These are phyloP conservation scores for Mycena haematopus DNA, from an alignment of 768 basidiomycete genomes.

Conservation along the genomic window DNA sequence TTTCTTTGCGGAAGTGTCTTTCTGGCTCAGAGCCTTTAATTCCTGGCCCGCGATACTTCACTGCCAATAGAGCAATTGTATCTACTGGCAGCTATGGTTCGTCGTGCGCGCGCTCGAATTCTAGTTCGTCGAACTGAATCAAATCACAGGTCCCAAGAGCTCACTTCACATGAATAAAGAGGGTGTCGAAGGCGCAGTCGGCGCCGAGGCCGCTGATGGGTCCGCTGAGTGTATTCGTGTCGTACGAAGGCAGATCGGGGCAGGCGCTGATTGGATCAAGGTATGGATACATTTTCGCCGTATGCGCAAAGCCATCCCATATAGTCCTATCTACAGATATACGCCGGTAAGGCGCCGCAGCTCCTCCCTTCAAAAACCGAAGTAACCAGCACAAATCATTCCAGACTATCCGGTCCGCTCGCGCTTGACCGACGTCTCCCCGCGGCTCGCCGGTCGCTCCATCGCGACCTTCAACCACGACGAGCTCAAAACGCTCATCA, in stretches of 20 bases:
- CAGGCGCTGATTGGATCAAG: constrained; percentile 75
- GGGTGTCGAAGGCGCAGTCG: constrained; percentile 61
- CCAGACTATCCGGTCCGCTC: constrained; percentile 63
- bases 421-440: constrained; percentile 49
- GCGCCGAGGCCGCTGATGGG: constrained; percentile 67
- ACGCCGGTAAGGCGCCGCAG: constrained; percentile 40
- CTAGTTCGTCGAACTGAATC: constrained; percentile 3
- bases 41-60: constrained; percentile 69
- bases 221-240: constrained; percentile 59
- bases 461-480: constrained; percentile 50
- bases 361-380: not conserved
- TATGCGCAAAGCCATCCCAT: constrained; percentile 10
- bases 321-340: constrained; percentile 45
- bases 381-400: constrained; percentile 20
- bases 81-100: constrained; percentile 66
- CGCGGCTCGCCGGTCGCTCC: constrained; percentile 39
- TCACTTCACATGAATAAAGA: constrained; percentile 49
- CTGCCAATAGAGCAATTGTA: constrained; percentile 63
- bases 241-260: constrained; percentile 66
- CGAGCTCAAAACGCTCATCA: constrained; percentile 57
- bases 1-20: constrained; percentile 62
- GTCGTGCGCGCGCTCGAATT: constrained; percentile 3
- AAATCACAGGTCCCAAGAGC: constrained; percentile 58
- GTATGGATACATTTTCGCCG: constrained; percentile 9
- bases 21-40: constrained; percentile 53